Conservation (phyloP, 73 alveolate species). For the Paramecium tetraurelia region DNA sequence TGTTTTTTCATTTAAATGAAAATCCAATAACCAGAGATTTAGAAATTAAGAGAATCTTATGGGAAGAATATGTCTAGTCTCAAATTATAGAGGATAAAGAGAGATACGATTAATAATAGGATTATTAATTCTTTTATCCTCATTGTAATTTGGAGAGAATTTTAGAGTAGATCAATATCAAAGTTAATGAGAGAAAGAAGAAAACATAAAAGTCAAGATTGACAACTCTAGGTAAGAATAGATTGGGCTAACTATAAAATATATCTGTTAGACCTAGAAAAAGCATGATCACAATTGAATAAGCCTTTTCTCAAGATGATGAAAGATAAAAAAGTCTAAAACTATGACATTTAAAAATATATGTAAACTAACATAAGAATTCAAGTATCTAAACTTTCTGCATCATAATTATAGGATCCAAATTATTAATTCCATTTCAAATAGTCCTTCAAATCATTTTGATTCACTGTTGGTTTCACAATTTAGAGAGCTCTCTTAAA, state of each 20-base stretch:
- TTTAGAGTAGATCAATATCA: neutral
- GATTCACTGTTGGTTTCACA: constrained; percentile 92
- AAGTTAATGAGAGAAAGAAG: neutral
- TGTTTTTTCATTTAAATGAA: neutral
- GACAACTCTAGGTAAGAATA: neutral
- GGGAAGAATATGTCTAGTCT: neutral
- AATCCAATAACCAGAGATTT: neutral
- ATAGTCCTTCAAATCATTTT: constrained; percentile 80
- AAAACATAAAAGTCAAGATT: neutral
- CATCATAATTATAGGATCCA: constrained; percentile 82
- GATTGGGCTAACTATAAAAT: neutral
- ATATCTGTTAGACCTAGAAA: neutral
- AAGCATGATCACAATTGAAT: neutral
- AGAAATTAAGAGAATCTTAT: neutral
- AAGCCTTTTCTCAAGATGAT: neutral
- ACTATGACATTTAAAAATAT: neutral
- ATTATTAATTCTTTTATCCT: neutral
- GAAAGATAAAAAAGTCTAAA: neutral
- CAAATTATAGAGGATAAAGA: neutral
- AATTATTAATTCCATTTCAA: constrained; percentile 89
- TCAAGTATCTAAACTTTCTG: constrained; percentile 74
- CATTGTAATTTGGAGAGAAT: neutral
- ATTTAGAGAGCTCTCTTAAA: constrained; percentile 82
- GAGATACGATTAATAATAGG: neutral
- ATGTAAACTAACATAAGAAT: neutral